Percentiles rank a stretch among this genome's conserved stretches.
phyloP scores from a whole-genome alignment of 2,329 filamentous ascomycete genomes.

The Microthyrium microscopicum region DNA sequence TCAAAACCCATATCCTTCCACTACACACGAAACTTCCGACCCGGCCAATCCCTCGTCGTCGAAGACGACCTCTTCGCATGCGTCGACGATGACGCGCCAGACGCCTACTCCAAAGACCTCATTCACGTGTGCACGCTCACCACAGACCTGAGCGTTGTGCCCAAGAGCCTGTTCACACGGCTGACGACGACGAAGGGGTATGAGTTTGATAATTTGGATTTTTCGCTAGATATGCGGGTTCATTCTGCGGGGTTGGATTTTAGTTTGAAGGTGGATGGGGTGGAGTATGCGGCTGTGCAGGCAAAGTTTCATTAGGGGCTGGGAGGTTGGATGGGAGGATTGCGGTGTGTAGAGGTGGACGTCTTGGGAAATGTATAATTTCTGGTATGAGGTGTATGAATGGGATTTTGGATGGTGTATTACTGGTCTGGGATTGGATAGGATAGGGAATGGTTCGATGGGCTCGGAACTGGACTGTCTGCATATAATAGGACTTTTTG shows the following conservation, averaged over 20 bases:
- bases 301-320: conserved; percentile 52
- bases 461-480: too few species aligned
- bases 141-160: conserved; percentile 64
- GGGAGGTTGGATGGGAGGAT: too few species aligned
- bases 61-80: conserved; percentile 68
- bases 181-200: conserved; percentile 64
- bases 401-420: too few species aligned
- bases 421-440: too few species aligned
- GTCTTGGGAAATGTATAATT: too few species aligned
- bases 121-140: conserved; percentile 63
- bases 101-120: conserved; percentile 30
- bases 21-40: conserved; percentile 72
- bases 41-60: conserved; percentile 58
- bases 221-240: conserved; percentile 69
- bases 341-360: too few species aligned
- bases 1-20: conserved; percentile 61
- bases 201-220: conserved; percentile 69
- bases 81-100: conserved; percentile 49
- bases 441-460: too few species aligned
- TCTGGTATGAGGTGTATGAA: too few species aligned
- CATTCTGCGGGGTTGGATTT: conserved; percentile 62
- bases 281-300: conserved; percentile 59
- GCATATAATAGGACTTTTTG: too few species aligned
- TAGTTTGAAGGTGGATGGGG: conserved; percentile 62
- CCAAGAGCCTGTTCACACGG: conserved; percentile 54